phyloP scores from a whole-genome alignment of 2,329 filamentous ascomycete species.

The Westerdykella sp. region DNA sequence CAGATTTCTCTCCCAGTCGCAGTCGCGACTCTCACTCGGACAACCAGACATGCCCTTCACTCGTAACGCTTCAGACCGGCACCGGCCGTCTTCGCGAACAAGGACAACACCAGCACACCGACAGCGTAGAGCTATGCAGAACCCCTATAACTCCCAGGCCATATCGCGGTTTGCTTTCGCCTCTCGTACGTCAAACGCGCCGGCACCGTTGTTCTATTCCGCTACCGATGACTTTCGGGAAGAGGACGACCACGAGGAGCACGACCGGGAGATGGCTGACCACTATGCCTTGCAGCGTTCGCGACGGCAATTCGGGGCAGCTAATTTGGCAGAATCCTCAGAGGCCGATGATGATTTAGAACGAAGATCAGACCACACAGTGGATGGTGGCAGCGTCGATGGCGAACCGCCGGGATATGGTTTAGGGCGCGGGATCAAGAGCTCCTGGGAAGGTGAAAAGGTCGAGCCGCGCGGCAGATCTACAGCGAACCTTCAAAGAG shows the following conservation, averaged over 20 bases:
- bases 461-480: slow-evolving; percentile 37
- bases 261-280: slow-evolving; percentile 87
- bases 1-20: slow-evolving; percentile 91
- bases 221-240: slow-evolving; percentile 85
- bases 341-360: slow-evolving; percentile 69
- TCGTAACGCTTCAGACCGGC: slow-evolving; percentile 44
- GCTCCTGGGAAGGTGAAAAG: slow-evolving; percentile 51
- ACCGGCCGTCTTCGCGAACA: slow-evolving; percentile 43
- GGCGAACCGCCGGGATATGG: slow-evolving; percentile 36
- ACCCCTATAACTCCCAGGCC: slow-evolving; percentile 68
- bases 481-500: slow-evolving; percentile 25
- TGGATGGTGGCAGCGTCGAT: slow-evolving; percentile 43
- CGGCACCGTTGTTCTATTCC: slow-evolving; percentile 92
- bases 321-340: slow-evolving; percentile 75
- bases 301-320: slow-evolving; percentile 77
- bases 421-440: slow-evolving; percentile 48
- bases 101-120: slow-evolving; percentile 46
- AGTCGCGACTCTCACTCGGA: slow-evolving; percentile 76
- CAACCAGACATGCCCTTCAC: slow-evolving; percentile 44
- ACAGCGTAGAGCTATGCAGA: slow-evolving; percentile 50
- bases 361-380: slow-evolving; percentile 42
- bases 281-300: slow-evolving; percentile 87
- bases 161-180: slow-evolving; percentile 73
- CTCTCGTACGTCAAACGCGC: slow-evolving; percentile 66
- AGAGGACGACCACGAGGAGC: slow-evolving; percentile 87